A percentile compares a stretch with the other conserved stretches of the same genome.
Conservation (phyloP, 1,284 basidiomycete genomes). For the Trichosporon sp. region DNA sequence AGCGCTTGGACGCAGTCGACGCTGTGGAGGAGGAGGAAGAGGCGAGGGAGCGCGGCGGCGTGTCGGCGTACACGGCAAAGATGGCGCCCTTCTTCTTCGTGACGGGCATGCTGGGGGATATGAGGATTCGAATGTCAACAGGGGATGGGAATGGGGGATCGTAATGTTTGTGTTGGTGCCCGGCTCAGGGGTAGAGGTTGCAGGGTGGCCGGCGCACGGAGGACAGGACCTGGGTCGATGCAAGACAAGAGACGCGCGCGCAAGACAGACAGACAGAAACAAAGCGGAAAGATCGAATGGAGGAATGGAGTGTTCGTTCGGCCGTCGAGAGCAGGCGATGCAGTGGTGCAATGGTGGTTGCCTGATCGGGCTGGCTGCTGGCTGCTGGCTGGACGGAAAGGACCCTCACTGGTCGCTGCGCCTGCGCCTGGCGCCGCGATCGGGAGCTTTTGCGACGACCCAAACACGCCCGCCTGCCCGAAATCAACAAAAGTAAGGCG, state of each 20-base stretch:
- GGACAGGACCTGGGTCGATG: background rate
- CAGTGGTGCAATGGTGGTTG: background rate
- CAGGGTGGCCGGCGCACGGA: background rate
- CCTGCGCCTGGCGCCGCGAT: background rate
- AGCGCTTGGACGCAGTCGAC: background rate
- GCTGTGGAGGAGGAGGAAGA: conserved; percentile 14
- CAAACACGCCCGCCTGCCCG: background rate
- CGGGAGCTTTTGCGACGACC: background rate
- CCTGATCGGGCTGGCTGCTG: background rate
- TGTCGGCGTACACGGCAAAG: conserved; percentile 49
- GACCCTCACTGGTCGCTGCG: background rate
- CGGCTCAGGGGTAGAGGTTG: background rate
- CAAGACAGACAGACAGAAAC: background rate
- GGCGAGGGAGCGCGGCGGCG: conserved; percentile 25
- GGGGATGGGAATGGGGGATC: background rate
- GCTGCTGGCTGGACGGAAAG: background rate
- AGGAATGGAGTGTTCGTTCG: background rate
- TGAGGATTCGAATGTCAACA: background rate
- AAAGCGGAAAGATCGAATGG: background rate
- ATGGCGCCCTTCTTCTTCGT: conserved; percentile 49
- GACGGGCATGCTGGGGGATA: conserved; percentile 38
- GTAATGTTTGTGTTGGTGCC: background rate
- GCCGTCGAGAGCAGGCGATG: background rate
- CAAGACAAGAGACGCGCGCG: background rate
- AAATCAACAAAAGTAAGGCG: conserved; percentile 3